Evolutionary conservation across 2,329 filamentous ascomycete species (phyloP), one percentile per base, ranked within the genome.

Genomic region (Cercospora nicotianae): DNA sequence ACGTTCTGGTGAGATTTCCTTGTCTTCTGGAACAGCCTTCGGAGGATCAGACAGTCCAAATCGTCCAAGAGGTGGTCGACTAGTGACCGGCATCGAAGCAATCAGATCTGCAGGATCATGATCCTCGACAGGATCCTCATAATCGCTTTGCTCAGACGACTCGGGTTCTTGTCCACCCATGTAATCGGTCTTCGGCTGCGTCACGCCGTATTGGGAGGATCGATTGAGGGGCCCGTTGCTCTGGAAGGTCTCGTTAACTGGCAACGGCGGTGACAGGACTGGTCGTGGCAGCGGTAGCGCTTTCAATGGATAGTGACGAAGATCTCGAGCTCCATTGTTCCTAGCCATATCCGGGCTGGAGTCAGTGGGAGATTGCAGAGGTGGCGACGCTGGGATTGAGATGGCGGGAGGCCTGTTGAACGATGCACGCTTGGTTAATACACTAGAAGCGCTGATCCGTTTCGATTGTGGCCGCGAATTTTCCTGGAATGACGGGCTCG

Each of bases 401-500:
- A 67, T 63, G n/a, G 69, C 59, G 66, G 69, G 30, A 65, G 65
- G 55, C 63, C 66, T 33, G 57, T 66, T 59, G 59, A 64, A 18
- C 62, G 66, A 63, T 62, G 36, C 55, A 28, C 67, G 59, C 45
- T 75, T 70, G 26, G 69, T 72, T 58, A 73, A 69, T 26, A 75
- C 70, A 55, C 64, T 73, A 8, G 70, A 70, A 8, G 58, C 69
- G 18, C 68, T 67, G 39, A 65, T 67, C 55, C 66, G 45, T 55
- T 60, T 66, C 39, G 64, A 33, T 55, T 72, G 57, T 58, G 62
- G 51, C 36, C 65, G 65, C 10, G 68, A 58, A 12, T 62, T 60
- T 65, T 75, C 72, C 45, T 68, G 65, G 33, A 81, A 81, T 9
- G 79, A 77, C 39, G 84, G 82, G 66, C 83, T 80, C 63, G 85